Conservation (phyloP, 305 asterid species). For the Stenogyne calaminthoides region DNA sequence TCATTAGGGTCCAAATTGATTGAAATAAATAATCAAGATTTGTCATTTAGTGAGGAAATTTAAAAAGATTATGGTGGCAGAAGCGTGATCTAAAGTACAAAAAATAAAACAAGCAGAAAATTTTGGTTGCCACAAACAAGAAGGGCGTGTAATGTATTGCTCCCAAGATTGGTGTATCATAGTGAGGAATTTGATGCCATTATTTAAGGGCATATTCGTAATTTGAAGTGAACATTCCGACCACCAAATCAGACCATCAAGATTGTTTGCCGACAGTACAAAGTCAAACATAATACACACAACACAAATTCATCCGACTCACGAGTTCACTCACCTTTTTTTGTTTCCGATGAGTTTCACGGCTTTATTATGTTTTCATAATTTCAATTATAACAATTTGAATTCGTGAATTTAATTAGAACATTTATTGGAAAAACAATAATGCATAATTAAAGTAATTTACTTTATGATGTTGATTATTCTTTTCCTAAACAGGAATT, state of each 20-base stretch:
- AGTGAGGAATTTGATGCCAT: background rate
- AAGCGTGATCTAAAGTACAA: slow-evolving; percentile 43
- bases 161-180: slow-evolving; percentile 25
- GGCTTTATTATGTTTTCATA: background rate
- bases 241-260: slow-evolving; percentile 43
- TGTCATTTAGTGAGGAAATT: slow-evolving; percentile 42
- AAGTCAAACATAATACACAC: slow-evolving; percentile 37
- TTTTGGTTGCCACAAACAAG: slow-evolving; percentile 24
- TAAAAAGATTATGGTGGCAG: slow-evolving; percentile 43
- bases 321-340: slow-evolving; percentile 38
- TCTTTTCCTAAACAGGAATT: slow-evolving; percentile 26
- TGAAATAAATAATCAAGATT: slow-evolving; percentile 32
- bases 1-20: slow-evolving; percentile 32
- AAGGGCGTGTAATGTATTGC: slow-evolving; percentile 10
- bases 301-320: slow-evolving; percentile 21
- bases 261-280: slow-evolving; percentile 56
- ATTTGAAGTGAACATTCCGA: slow-evolving; percentile 46
- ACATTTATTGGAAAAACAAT: background rate
- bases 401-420: background rate
- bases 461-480: slow-evolving; percentile 23
- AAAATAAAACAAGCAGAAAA: slow-evolving; percentile 40
- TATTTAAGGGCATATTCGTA: slow-evolving; percentile 37
- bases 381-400: background rate
- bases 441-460: slow-evolving; percentile 1
- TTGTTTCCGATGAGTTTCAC: background rate